Conservation (phyloP, 331 rosid species). For the Cydonia oblonga region DNA sequence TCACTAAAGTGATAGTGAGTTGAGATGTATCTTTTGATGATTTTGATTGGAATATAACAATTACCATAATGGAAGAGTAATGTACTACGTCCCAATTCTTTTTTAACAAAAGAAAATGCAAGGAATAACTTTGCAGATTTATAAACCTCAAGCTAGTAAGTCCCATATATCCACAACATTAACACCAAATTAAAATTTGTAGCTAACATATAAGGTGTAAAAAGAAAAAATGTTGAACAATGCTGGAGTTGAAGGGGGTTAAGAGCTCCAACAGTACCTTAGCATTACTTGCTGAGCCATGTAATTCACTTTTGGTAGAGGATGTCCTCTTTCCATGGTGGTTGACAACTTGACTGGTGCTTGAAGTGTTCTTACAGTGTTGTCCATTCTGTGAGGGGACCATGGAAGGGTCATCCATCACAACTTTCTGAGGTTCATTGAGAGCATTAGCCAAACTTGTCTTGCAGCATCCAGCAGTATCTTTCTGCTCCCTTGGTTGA, state of each 20-base stretch:
- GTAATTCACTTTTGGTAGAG: slow-evolving; percentile 13
- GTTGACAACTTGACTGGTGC: slow-evolving; percentile 20
- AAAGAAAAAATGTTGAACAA: neutral
- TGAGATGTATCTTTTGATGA: too few relatives aligned
- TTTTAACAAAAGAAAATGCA: neutral
- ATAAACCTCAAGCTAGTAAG: neutral
- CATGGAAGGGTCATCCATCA: slow-evolving; percentile 15
- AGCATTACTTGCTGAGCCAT: slow-evolving; percentile 28
- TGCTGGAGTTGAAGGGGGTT: slow-evolving; percentile 8
- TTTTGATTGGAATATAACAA: too few relatives aligned
- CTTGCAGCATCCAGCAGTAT: slow-evolving; percentile 11
- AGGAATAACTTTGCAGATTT: neutral
- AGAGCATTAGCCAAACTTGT: slow-evolving; percentile 4
- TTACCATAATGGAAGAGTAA: too few relatives aligned
- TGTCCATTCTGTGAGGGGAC: slow-evolving; percentile 16
- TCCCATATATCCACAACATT: neutral
- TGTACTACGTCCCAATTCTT: neutral
- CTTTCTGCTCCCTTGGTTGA: slow-evolving; percentile 20
- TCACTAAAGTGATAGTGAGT: too few relatives aligned
- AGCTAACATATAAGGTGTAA: neutral
- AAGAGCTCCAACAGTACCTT: slow-evolving; percentile 19
- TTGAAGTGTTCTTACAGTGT: slow-evolving; percentile 7
- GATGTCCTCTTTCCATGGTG: slow-evolving; percentile 13
- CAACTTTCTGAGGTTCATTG: slow-evolving; percentile 14
- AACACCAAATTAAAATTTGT: neutral